phyloP scores from a whole-genome alignment of 768 basidiomycete species.

The Agaricus sinodeliciosus region DNA sequence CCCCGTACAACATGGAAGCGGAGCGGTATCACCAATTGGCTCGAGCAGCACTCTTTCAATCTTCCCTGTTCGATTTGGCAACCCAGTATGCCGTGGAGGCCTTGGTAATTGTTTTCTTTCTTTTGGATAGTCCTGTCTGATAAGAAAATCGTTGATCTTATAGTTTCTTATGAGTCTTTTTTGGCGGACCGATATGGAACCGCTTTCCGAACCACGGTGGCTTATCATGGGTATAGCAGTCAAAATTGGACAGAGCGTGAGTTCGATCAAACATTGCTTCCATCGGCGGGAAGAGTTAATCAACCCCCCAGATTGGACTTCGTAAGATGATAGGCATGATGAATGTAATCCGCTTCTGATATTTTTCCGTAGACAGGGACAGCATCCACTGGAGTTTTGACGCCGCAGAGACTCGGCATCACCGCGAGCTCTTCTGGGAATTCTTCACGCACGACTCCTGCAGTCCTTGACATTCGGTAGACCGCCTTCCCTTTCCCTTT shows the following conservation, averaged over 20 bases:
- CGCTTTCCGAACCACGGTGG: slow-evolving; percentile 57
- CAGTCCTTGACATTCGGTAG: slow-evolving; percentile 65
- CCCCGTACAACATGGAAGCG: slow-evolving; percentile 57
- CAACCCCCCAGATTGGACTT: slow-evolving; percentile 48
- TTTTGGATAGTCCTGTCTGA: no score
- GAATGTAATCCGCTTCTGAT: not conserved
- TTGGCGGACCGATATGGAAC: slow-evolving; percentile 62
- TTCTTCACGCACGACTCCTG: slow-evolving; percentile 47
- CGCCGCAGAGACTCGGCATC: slow-evolving; percentile 44
- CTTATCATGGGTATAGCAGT: slow-evolving; percentile 63
- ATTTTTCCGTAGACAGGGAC: slow-evolving; percentile 48
- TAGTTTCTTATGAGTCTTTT: slow-evolving; percentile 65
- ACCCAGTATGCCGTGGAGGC: slow-evolving; percentile 62
- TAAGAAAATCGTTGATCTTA: not conserved
- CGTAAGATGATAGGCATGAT: slow-evolving; percentile 35
- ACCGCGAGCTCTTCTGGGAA: slow-evolving; percentile 70
- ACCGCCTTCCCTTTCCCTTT: slow-evolving; percentile 56
- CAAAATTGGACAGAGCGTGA: slow-evolving; percentile 66
- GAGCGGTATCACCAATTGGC: slow-evolving; percentile 66
- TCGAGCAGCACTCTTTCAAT: slow-evolving; percentile 55
- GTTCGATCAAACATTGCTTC: slow-evolving; percentile 18
- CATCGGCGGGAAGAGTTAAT: slow-evolving; percentile 8
- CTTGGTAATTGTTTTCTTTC: slow-evolving; percentile 36
- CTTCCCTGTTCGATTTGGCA: slow-evolving; percentile 58
- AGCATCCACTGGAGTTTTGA: slow-evolving; percentile 65